Conservation (phyloP, 257 asterid genomes). For the Solanum lignicaule region DNA sequence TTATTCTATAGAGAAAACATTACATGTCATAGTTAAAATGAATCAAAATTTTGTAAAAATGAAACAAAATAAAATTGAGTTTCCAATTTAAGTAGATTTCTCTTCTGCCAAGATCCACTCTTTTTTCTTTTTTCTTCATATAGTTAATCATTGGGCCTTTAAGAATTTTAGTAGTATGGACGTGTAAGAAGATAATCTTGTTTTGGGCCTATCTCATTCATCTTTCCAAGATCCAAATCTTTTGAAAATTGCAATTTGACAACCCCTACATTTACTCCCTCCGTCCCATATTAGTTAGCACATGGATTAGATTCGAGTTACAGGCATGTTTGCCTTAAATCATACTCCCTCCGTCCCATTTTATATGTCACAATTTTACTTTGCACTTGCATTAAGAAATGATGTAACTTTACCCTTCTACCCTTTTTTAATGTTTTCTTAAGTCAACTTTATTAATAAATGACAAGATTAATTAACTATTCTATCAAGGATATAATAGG, state of each 20-base stretch:
- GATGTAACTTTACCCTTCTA: too few species aligned
- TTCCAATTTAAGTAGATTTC: not conserved
- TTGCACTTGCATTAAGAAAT: too few species aligned
- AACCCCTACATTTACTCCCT: too few species aligned
- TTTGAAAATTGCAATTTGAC: not conserved
- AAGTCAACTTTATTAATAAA: too few species aligned
- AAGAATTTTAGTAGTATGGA: not conserved
- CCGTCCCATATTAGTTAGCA: not conserved
- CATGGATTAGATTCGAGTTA: too few species aligned
- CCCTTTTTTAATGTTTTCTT: too few species aligned
- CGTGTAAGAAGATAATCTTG: not conserved
- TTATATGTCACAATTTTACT: too few species aligned
- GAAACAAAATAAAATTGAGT: not conserved
- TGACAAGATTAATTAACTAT: too few species aligned
- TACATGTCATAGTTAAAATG: not conserved
- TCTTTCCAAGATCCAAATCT: not conserved
- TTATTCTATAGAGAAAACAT: not conserved
- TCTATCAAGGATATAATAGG: too few species aligned
- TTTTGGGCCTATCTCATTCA: not conserved
- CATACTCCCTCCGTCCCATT: too few species aligned
- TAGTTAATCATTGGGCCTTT: not conserved
- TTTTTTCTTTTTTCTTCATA: not conserved
- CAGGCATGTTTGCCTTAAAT: not conserved
- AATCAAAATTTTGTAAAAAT: not conserved
- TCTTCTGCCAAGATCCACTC: not conserved